Evolutionary conservation across 805 yeast genomes (phyloP).

Genomic region (Candida dajiaensis): DNA sequence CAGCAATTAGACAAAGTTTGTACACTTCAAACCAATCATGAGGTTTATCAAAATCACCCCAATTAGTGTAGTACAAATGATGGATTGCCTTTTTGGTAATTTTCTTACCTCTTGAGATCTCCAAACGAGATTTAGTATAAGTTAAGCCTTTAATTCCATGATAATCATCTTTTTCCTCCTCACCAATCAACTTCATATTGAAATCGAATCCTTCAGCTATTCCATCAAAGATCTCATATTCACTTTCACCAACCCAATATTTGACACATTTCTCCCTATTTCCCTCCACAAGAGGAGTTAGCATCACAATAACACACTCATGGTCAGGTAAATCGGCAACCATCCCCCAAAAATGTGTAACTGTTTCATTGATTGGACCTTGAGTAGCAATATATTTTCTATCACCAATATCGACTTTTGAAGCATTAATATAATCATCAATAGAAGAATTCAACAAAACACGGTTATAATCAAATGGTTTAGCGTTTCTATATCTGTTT

Average conservation of each 20-base stretch:
- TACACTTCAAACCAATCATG: slow-evolving; percentile 30
- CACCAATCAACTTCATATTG: background rate
- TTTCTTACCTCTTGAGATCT: slow-evolving; percentile 31
- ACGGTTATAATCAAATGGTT: slow-evolving; percentile 61
- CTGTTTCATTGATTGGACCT: slow-evolving; percentile 72
- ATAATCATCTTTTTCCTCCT: slow-evolving; percentile 5
- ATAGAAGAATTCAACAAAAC: slow-evolving; percentile 33
- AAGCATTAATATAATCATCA: slow-evolving; percentile 22
- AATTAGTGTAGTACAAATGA: slow-evolving; percentile 70
- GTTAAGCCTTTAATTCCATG: slow-evolving; percentile 18
- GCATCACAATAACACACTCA: slow-evolving; percentile 60
- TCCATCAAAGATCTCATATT: slow-evolving; percentile 7
- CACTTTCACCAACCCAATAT: slow-evolving; percentile 61
- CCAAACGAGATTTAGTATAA: slow-evolving; percentile 16
- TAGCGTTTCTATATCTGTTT: slow-evolving; percentile 57
- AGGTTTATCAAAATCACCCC: slow-evolving; percentile 82
- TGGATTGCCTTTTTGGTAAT: slow-evolving; percentile 23
- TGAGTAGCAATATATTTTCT: slow-evolving; percentile 59
- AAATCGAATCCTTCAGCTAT: slow-evolving; percentile 3
- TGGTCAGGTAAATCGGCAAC: slow-evolving; percentile 54
- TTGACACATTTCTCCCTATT: slow-evolving; percentile 57
- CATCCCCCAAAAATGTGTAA: slow-evolving; percentile 88
- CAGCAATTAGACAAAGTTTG: slow-evolving; percentile 24
- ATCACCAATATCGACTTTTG: slow-evolving; percentile 14
- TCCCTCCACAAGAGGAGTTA: slow-evolving; percentile 68